These are phyloP conservation scores for Cucurbita pepo DNA, from an alignment of 306 rosid species.

Conservation along the genomic window DNA sequence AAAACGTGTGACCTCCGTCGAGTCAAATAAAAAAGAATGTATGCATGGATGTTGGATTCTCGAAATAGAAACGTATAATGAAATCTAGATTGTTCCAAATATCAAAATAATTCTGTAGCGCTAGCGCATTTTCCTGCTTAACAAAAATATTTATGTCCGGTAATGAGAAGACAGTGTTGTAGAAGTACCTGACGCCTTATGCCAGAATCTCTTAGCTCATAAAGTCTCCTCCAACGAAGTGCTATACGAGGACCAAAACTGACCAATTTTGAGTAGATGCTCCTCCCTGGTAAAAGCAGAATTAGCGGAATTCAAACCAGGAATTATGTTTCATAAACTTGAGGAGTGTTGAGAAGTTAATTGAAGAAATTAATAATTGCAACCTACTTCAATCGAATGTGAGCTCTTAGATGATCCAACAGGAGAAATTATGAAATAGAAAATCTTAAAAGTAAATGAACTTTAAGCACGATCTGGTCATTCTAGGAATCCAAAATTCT, in stretches of 20 bases:
- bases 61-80: not conserved
- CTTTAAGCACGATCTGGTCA: slow-evolving; percentile 49
- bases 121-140: not conserved
- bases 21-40: no score
- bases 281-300: slow-evolving; percentile 35
- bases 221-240: slow-evolving; percentile 76
- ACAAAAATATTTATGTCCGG: not conserved
- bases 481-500: slow-evolving; percentile 60
- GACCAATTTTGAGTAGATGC: slow-evolving; percentile 71
- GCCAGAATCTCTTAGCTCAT: slow-evolving; percentile 15
- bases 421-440: not conserved
- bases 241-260: slow-evolving; percentile 31
- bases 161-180: not conserved
- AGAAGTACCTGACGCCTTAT: slow-evolving; percentile 49
- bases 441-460: slow-evolving; percentile 12
- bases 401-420: not conserved
- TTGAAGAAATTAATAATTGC: not conserved
- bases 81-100: not conserved
- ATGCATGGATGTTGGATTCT: no score
- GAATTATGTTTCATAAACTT: not conserved
- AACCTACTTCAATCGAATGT: not conserved
- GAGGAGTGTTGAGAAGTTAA: not conserved
- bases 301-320: not conserved
- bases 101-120: no score
- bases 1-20: no score